Base-by-base conservation (phyloP, 2,329 filamentous ascomycete species). In the Penicillium sp. region DNA sequence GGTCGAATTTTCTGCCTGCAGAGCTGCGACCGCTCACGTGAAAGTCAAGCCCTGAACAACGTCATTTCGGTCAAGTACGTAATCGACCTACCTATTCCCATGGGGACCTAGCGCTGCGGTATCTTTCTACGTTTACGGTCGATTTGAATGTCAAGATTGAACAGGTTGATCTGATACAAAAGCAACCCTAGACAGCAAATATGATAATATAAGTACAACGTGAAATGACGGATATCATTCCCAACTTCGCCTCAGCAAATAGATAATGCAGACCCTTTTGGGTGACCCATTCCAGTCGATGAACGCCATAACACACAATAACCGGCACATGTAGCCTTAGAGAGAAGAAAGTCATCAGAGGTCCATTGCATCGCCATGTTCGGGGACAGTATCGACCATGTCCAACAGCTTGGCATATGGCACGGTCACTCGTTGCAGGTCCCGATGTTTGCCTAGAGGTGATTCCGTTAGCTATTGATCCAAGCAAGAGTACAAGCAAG, bases 351-450 rank as follows among this genome's bases (percentile, higher is more conserved):
- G 41, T 35, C 28, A 30, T 62, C 56, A 72, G 50, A 64, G 62
- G 52, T 68, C 66, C 68, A 70, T 70, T n/a, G 64, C 60, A 54
- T 70, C 67, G 2, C 59, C 57, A 27, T 60, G 55, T n/a, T 63
- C 60, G 16, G 63, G 58, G 37, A 62, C 62, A 22, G 62, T 66
- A 35, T 70, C 67, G 9, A 76, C 64, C 50, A 80, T 64, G 30
- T 86, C 87, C 18, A 95, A 75, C n/a, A 90, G 75, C 55, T 88
- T 83, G 11, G 92, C 92, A 68, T 97, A 97, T 55, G 95, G 92
- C 22, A 96, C 88, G n/a, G 89, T 95, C 35, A 96, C 80, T 22
- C 93, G 81, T 70, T 99, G 93, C 27, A 99, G 77, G 66, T 97
- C 95, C 49, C 93, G 85, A 72, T 93, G 92, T 83, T 97, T 97